These are phyloP conservation scores for Talaromyces adpressus DNA, from an alignment of 495 filamentous ascomycete genomes.

Conservation along the genomic window DNA sequence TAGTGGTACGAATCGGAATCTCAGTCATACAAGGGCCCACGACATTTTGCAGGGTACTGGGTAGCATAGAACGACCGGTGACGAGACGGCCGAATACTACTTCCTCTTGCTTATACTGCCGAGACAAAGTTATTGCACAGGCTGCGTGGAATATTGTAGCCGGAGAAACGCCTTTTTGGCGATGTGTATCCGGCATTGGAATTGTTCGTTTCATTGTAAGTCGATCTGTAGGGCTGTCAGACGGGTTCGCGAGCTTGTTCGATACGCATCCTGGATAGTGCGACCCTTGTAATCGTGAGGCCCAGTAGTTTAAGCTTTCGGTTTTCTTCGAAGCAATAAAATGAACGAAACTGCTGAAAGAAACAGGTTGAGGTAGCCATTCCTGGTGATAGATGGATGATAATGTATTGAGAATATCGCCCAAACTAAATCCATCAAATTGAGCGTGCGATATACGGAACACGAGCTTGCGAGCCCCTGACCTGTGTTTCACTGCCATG, in stretches of 20 bases:
- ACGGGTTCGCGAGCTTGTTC: background rate
- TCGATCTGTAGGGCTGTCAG: background rate
- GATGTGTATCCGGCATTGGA: background rate
- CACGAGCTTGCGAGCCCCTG: background rate
- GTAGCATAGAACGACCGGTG: background rate
- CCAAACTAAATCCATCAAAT: background rate
- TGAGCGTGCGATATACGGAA: background rate
- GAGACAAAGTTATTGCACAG: background rate
- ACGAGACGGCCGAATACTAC: background rate
- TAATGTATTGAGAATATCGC: background rate
- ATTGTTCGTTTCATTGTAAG: background rate
- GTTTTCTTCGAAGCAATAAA: background rate
- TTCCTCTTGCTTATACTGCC: background rate
- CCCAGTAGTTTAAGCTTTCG: background rate
- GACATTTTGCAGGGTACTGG: background rate
- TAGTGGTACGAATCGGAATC: background rate
- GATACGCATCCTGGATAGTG: background rate
- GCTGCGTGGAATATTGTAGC: background rate
- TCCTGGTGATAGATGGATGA: background rate
- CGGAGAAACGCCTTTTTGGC: background rate
- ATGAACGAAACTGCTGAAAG: background rate
- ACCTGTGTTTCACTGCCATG: background rate
- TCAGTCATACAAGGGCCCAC: background rate
- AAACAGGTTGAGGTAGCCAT: background rate
- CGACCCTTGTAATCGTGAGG: background rate